Percentiles rank a stretch among this genome's conserved stretches.
Evolutionary conservation across 352 stramenopile genomes (phyloP).

Genomic region (Globisporangium middletonii): DNA sequence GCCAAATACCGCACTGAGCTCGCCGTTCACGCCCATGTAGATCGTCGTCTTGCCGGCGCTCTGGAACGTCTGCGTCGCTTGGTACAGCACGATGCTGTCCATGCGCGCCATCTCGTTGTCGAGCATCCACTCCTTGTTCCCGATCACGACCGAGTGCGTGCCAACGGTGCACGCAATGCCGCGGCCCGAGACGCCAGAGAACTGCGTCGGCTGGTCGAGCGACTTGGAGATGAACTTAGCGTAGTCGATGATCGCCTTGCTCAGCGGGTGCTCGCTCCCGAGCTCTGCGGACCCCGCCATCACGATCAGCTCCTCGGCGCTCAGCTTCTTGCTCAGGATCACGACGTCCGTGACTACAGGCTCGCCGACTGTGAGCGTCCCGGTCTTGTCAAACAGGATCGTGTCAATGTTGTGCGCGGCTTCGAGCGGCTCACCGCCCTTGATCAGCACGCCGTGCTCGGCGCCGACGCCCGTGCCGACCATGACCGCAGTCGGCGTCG

Average conservation of each 20-base stretch:
- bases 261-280: slow-evolving; percentile 93
- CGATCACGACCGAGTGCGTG: slow-evolving; percentile 81
- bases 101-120: slow-evolving; percentile 69
- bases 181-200: slow-evolving; percentile 84
- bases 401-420: slow-evolving; percentile 90
- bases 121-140: slow-evolving; percentile 89
- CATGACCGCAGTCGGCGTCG: slow-evolving; percentile 98
- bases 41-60: slow-evolving; percentile 93
- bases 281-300: slow-evolving; percentile 90
- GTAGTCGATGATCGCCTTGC: slow-evolving; percentile 91
- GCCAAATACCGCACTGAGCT: slow-evolving; percentile 76
- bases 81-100: slow-evolving; percentile 64
- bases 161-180: slow-evolving; percentile 79
- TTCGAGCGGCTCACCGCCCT: slow-evolving; percentile 93
- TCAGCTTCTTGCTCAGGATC: slow-evolving; percentile 66
- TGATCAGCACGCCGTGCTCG: slow-evolving; percentile 97
- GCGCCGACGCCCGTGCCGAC: slow-evolving; percentile 97
- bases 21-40: slow-evolving; percentile 88
- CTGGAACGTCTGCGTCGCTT: slow-evolving; percentile 77
- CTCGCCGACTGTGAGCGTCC: slow-evolving; percentile 94
- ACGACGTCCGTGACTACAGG: slow-evolving; percentile 86
- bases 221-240: slow-evolving; percentile 77
- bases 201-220: slow-evolving; percentile 71
- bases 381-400: slow-evolving; percentile 99
- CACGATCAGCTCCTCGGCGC: slow-evolving; percentile 81